These are phyloP conservation scores for Cyclostephanos tholiformis DNA, from an alignment of 108 stramenopile genomes.

Conservation along the genomic window DNA sequence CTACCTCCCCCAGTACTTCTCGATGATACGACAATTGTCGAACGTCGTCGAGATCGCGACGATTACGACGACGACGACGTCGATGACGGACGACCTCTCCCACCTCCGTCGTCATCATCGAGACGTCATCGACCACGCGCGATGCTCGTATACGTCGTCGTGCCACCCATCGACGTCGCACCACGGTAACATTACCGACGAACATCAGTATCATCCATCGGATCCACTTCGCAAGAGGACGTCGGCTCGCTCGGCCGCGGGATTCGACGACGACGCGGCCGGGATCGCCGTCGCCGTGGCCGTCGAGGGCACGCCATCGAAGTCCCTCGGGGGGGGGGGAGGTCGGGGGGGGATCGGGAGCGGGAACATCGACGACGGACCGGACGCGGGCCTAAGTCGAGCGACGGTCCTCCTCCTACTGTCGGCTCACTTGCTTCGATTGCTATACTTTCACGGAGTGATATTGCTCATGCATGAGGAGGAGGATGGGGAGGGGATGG, in stretches of 20 bases:
- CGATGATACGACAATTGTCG: slow-evolving; percentile 30
- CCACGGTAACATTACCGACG: no score
- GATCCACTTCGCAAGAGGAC: neutral
- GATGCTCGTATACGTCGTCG: no score
- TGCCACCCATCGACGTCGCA: no score
- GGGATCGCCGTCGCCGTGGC: no score
- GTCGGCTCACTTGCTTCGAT: slow-evolving; percentile 44
- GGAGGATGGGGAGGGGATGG: neutral
- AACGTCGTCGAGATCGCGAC: neutral
- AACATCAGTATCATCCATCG: no score
- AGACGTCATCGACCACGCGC: no score
- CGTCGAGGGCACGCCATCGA: slow-evolving; percentile 37
- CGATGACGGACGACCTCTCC: no score
- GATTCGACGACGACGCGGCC: no score
- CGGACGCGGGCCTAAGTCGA: slow-evolving; percentile 34
- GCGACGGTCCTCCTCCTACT: slow-evolving; percentile 39
- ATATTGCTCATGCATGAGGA: slow-evolving; percentile 16
- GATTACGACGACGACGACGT: no score
- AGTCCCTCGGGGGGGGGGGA: slow-evolving; percentile 2
- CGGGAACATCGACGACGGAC: neutral
- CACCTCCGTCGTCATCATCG: no score
- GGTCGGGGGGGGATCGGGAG: no score
- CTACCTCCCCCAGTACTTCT: slow-evolving; percentile 50
- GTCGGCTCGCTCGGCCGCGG: no score
- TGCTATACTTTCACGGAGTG: slow-evolving; percentile 51